Evolutionary conservation across 2,329 filamentous ascomycete species (phyloP).

Genomic region (Talaromyces sp.): DNA sequence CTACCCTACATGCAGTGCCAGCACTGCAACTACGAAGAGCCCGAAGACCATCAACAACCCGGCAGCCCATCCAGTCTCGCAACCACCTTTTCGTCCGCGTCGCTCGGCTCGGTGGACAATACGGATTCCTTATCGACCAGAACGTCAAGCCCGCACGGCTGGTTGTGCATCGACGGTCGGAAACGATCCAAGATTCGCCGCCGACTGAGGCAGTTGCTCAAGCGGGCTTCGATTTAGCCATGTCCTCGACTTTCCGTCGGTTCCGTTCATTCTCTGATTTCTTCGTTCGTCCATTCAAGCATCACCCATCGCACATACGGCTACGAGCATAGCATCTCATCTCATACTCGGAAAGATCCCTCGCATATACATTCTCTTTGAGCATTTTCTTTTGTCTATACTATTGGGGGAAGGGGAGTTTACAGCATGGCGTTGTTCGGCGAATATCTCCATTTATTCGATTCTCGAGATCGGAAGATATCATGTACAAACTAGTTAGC

Average conservation of each 20-base stretch:
- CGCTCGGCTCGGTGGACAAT: neutral
- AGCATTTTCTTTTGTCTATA: neutral
- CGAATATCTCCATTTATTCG: neutral
- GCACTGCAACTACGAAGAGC: conserved; percentile 26
- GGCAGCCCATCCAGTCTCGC: conserved; percentile 20
- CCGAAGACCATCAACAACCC: conserved; percentile 23
- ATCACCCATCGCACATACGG: neutral
- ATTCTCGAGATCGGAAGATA: neutral
- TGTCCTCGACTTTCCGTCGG: neutral
- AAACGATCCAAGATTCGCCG: conserved; percentile 14
- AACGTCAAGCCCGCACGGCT: neutral
- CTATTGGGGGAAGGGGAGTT: neutral
- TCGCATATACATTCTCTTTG: neutral
- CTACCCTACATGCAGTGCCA: conserved; percentile 32
- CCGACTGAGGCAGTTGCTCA: conserved; percentile 13
- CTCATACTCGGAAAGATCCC: neutral
- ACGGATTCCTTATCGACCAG: neutral
- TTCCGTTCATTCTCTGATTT: neutral
- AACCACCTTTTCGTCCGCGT: conserved; percentile 21
- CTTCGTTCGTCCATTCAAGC: no score
- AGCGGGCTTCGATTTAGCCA: neutral
- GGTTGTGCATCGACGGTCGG: conserved; percentile 1
- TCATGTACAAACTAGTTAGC: neutral
- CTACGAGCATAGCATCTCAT: neutral
- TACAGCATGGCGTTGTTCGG: neutral